These are phyloP conservation scores for Aspergillus aculeatus DNA, from an alignment of 2,329 filamentous ascomycete species.

Conservation along the genomic window DNA sequence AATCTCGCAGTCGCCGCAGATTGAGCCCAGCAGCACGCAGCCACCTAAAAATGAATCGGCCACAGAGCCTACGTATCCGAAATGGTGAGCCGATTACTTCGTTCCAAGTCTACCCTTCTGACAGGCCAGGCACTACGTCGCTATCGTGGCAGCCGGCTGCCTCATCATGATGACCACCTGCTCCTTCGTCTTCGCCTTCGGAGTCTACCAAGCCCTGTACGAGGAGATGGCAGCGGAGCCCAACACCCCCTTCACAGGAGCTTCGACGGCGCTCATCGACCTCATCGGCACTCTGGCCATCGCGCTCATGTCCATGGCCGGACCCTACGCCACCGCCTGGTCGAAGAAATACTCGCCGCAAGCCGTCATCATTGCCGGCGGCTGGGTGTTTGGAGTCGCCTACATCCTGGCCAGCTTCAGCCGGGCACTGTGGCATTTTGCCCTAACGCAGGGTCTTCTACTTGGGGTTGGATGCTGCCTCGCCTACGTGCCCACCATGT, in stretches of 20 bases:
- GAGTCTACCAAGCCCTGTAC: slow-evolving; percentile 44
- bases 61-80: too few relatives aligned
- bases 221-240: slow-evolving; percentile 31
- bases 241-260: slow-evolving; percentile 35
- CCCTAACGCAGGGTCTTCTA: slow-evolving; percentile 38
- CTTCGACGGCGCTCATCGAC: slow-evolving; percentile 37
- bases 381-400: slow-evolving; percentile 34
- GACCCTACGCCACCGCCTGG: slow-evolving; percentile 38
- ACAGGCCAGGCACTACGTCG: slow-evolving; percentile 9
- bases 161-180: slow-evolving; percentile 38
- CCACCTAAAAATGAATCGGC: too few relatives aligned
- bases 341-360: slow-evolving; percentile 36
- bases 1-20: too few relatives aligned
- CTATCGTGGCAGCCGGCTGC: slow-evolving; percentile 26
- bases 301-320: slow-evolving; percentile 40
- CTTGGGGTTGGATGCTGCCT: slow-evolving; percentile 41
- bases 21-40: too few relatives aligned
- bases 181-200: slow-evolving; percentile 42
- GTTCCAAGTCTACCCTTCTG: background rate
- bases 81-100: too few relatives aligned
- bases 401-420: slow-evolving; percentile 38
- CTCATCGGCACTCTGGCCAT: slow-evolving; percentile 41
- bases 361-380: slow-evolving; percentile 33
- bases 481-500: slow-evolving; percentile 41
- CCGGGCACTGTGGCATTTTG: slow-evolving; percentile 35